Percentiles rank a stretch among this genome's conserved stretches.
Conservation (phyloP, 495 filamentous ascomycete genomes). For the Daldinia caldariorum region DNA sequence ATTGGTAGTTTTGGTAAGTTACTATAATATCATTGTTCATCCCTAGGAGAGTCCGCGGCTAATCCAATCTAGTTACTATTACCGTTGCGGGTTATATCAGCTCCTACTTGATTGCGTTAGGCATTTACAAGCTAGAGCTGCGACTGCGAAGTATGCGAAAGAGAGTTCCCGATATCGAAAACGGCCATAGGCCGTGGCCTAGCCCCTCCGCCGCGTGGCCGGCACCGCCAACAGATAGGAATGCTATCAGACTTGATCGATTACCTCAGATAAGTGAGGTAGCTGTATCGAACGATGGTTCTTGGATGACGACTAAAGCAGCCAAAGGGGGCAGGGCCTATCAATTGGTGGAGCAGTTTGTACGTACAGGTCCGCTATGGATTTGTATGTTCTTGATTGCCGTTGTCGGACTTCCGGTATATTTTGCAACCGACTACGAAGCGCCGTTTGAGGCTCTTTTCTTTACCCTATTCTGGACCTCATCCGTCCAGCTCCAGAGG, state of each 20-base stretch:
- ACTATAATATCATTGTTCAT: not conserved
- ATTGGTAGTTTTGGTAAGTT: slow-evolving; percentile 53
- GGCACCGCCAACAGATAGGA: slow-evolving; percentile 22
- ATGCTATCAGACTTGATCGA: slow-evolving; percentile 15
- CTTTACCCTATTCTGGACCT: slow-evolving; percentile 54
- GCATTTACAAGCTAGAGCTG: slow-evolving; percentile 38
- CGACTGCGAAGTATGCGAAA: slow-evolving; percentile 30
- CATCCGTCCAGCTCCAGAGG: slow-evolving; percentile 52
- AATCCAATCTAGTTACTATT: slow-evolving; percentile 36
- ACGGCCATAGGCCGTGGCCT: slow-evolving; percentile 38
- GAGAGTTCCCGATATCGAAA: slow-evolving; percentile 34
- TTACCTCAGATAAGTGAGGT: slow-evolving; percentile 40
- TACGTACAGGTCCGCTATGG: slow-evolving; percentile 45
- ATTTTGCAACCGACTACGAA: slow-evolving; percentile 35
- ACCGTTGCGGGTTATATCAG: slow-evolving; percentile 34
- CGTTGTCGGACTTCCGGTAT: slow-evolving; percentile 41
- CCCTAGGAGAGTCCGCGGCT: not conserved
- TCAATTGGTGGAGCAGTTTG: slow-evolving; percentile 28
- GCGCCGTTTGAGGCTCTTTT: slow-evolving; percentile 50
- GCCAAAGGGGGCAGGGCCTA: not conserved
- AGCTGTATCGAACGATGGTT: slow-evolving; percentile 17
- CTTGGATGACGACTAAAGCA: slow-evolving; percentile 9
- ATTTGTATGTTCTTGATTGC: slow-evolving; percentile 36
- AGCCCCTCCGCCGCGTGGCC: slow-evolving; percentile 45
- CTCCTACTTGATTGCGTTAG: slow-evolving; percentile 29